Base-by-base conservation (phyloP, 495 filamentous ascomycete species). In the Aspergillus mulundensis region DNA sequence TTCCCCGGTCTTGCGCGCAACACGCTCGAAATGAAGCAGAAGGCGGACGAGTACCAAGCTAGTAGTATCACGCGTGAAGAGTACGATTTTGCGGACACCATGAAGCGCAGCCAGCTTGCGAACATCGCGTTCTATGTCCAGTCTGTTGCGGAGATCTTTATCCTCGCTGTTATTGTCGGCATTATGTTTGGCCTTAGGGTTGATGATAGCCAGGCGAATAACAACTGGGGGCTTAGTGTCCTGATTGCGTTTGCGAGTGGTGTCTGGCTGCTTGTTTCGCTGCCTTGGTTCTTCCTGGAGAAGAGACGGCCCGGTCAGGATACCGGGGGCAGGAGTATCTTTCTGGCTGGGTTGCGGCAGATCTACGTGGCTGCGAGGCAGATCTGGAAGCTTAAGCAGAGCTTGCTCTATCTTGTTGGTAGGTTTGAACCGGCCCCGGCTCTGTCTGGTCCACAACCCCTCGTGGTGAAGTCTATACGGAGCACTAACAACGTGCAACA, bases 271-370 rank as follows among this genome's bases (percentile, higher is more conserved):
- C 68, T 82, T 6, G 61, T 85, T 16, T 79, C 80, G 14, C 58
- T 86, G 32, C 84, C 84, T 0, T 87, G 84, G 84, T 86, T 86
- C 64, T 60, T 84, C 41, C 59, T 85, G 4, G 84, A 87, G 63
- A 86, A 86, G 65, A 68, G 79, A 14, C 72, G 84, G 6, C 81
- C 84, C 0, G 84, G 84, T 5, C 80, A 83, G 56, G 71, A 77
- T 49, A 71, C 77, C 3, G 66, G 67, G n/a, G 64, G 65, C 18
- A 66, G 67, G 57, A 74, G 73, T 45, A 71, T 80, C 48, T 53
- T 87, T 28, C 64, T 81, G 50, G 83, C 81, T 3, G 83, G 83
- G 0, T 62, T 84, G 51, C 80, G 75, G 78, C 81, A 86, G 67
- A 70, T 86, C 0, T 80, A 72, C 56, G 68, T 80, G 48, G 84